A percentile compares a stretch with the other conserved stretches of the same genome.
These are phyloP conservation scores for Neurospora discreta DNA, from an alignment of 495 filamentous ascomycete genomes.

Conservation along the genomic window DNA sequence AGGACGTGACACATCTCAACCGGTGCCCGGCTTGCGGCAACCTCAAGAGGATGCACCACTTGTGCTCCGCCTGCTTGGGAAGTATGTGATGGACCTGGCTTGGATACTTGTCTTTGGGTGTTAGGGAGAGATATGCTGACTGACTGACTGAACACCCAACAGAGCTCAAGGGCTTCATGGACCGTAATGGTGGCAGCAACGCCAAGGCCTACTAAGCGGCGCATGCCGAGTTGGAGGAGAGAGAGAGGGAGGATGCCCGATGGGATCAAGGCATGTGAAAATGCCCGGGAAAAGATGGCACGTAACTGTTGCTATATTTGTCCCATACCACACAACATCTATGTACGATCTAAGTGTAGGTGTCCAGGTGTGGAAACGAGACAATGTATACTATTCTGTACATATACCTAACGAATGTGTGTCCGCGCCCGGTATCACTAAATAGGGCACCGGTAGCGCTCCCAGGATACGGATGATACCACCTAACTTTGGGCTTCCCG, in stretches of 20 bases:
- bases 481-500: background rate
- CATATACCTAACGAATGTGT: background rate
- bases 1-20: conserved; percentile 77
- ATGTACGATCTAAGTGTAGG: background rate
- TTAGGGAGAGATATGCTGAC: background rate
- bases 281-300: background rate
- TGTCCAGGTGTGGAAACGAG: background rate
- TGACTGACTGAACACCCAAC: conserved; percentile 1
- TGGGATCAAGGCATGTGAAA: background rate
- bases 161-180: conserved; percentile 28
- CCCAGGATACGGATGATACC: background rate
- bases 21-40: conserved; percentile 82
- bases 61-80: conserved; percentile 66
- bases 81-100: conserved; percentile 20
- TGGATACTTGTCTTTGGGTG: background rate
- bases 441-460: background rate
- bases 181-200: conserved; percentile 9
- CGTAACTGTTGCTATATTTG: background rate
- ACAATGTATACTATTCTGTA: background rate
- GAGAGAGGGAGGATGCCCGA: background rate
- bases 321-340: background rate
- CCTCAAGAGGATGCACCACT: conserved; percentile 72
- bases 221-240: background rate
- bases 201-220: background rate
- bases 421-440: background rate